Evolutionary conservation across 768 basidiomycete genomes (phyloP).

Genomic region (Auriscalpium vulgare): DNA sequence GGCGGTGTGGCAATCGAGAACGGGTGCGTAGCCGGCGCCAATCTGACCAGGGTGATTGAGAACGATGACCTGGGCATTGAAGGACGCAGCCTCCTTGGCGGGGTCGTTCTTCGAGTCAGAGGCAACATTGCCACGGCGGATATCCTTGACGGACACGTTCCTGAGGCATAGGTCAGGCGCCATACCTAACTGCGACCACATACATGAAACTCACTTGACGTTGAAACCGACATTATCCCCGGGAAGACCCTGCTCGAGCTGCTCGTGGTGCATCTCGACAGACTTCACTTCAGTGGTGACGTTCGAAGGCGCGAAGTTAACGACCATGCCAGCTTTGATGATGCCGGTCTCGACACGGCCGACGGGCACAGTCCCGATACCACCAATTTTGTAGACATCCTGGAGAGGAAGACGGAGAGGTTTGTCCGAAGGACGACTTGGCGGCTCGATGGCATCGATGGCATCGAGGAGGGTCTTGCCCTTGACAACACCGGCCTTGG

Average conservation of each 20-base stretch:
- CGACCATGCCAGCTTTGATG: constrained; percentile 99
- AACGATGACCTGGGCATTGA: constrained; percentile 99
- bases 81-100: constrained; percentile 96
- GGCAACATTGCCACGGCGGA: constrained; percentile 98
- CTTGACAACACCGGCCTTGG: constrained; percentile 87
- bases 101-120: constrained; percentile 99
- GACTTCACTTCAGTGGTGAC: constrained; percentile 99
- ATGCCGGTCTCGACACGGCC: constrained; percentile 99
- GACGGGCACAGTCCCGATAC: constrained; percentile 99
- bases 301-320: constrained; percentile 92
- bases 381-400: constrained; percentile 99
- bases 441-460: constrained; percentile 99
- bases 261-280: constrained; percentile 99
- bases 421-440: constrained; percentile 94
- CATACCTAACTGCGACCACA: not conserved
- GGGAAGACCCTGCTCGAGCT: constrained; percentile 87
- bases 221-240: constrained; percentile 99
- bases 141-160: constrained; percentile 99
- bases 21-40: constrained; percentile 96
- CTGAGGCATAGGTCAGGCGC: constrained; percentile 29
- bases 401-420: constrained; percentile 99
- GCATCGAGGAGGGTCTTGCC: constrained; percentile 99
- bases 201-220: constrained; percentile 62
- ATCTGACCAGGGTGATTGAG: constrained; percentile 99
- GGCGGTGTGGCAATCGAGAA: constrained; percentile 99